A percentile compares a stretch with the other conserved stretches of the same genome.
Conservation (phyloP, 2,329 filamentous ascomycete species). For the Sarocladiaceae sp. region DNA sequence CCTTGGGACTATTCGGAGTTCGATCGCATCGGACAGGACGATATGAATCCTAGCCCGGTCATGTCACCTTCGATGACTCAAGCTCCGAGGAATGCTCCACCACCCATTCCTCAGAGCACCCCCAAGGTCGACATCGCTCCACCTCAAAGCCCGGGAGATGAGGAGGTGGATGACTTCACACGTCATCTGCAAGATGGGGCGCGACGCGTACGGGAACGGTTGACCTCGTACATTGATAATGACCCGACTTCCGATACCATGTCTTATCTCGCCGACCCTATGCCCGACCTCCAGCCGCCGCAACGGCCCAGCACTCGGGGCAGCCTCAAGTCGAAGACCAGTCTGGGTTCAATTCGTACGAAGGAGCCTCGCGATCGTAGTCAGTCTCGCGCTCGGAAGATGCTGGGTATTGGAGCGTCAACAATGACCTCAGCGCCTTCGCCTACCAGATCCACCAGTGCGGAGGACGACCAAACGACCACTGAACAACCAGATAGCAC, state of each 20-base stretch:
- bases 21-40: constrained; percentile 18
- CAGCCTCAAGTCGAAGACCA: constrained; percentile 63
- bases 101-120: neutral
- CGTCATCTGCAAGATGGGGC: constrained; percentile 68
- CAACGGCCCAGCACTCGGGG: constrained; percentile 54
- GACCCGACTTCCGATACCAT: constrained; percentile 41
- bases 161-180: constrained; percentile 62
- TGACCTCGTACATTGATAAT: constrained; percentile 64
- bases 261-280: constrained; percentile 37
- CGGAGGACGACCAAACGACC: neutral
- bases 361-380: constrained; percentile 31
- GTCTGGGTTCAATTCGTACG: constrained; percentile 58
- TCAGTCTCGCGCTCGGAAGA: constrained; percentile 55
- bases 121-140: neutral
- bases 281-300: constrained; percentile 25
- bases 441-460: constrained; percentile 16
- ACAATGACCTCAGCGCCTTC: constrained; percentile 37
- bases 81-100: neutral
- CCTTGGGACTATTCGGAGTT: constrained; percentile 36
- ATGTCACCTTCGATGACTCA: neutral
- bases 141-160: constrained; percentile 13
- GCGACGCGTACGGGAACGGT: constrained; percentile 66
- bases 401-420: constrained; percentile 50
- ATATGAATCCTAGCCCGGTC: neutral
- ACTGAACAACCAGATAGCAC: neutral